These are phyloP conservation scores for Trematosphaeria pertusa DNA, from an alignment of 2,329 filamentous ascomycete genomes.

Conservation along the genomic window DNA sequence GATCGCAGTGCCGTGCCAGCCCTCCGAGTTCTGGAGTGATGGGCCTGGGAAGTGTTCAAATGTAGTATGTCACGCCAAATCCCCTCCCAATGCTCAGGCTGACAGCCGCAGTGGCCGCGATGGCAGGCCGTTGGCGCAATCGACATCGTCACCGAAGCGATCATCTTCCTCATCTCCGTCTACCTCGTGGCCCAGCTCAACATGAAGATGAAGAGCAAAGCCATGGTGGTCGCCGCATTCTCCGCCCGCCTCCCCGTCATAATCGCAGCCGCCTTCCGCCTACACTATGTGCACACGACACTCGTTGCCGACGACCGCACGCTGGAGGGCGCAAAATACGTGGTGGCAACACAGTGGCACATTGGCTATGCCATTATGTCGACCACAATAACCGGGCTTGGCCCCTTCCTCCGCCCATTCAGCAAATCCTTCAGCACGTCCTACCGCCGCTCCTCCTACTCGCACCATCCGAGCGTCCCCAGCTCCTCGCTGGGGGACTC, in stretches of 20 bases:
- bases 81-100: slow-evolving; percentile 2
- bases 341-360: slow-evolving; percentile 44
- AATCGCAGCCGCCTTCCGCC: slow-evolving; percentile 30
- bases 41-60: slow-evolving; percentile 22
- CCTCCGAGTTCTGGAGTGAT: slow-evolving; percentile 23
- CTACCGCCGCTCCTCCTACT: slow-evolving; percentile 20
- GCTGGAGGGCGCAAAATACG: slow-evolving; percentile 27
- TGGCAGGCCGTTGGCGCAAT: slow-evolving; percentile 37
- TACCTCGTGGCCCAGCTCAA: slow-evolving; percentile 35
- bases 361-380: slow-evolving; percentile 46
- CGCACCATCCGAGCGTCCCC: slow-evolving; percentile 7
- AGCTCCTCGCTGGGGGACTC: slow-evolving; percentile 4
- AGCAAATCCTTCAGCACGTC: slow-evolving; percentile 30
- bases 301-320: slow-evolving; percentile 22
- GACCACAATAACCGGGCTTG: slow-evolving; percentile 39
- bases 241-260: slow-evolving; percentile 39
- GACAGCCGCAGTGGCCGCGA: slow-evolving; percentile 29
- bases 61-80: slow-evolving; percentile 23
- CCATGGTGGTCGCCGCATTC: slow-evolving; percentile 38
- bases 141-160: slow-evolving; percentile 35
- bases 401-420: slow-evolving; percentile 43
- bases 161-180: slow-evolving; percentile 37
- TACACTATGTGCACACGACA: slow-evolving; percentile 32
- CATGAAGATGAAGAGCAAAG: slow-evolving; percentile 34
- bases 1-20: slow-evolving; percentile 36